phyloP scores from a whole-genome alignment of 192 early-diverging fungal species.

The Coemansia erecta region DNA sequence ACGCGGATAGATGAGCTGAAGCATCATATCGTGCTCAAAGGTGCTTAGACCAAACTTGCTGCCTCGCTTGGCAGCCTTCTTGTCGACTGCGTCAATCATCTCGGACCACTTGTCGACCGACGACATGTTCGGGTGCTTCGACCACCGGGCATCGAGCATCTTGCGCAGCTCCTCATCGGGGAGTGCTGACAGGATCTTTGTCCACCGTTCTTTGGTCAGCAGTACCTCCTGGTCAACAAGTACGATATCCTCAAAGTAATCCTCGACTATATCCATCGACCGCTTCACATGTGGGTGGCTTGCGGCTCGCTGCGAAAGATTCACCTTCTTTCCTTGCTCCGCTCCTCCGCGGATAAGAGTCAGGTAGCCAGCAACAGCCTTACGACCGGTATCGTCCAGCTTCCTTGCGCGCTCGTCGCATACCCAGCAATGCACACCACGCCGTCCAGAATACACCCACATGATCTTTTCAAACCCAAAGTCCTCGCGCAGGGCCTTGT shows the following conservation, averaged over 20 bases:
- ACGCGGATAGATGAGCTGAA: constrained; percentile 91
- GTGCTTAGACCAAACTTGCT: constrained; percentile 37
- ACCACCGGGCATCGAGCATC: constrained; percentile 40
- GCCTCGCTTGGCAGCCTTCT: constrained; percentile 29
- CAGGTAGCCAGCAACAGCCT: constrained; percentile 81
- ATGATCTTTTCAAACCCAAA: constrained; percentile 92
- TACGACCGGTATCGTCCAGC: constrained; percentile 73
- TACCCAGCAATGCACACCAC: constrained; percentile 99
- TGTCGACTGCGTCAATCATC: constrained; percentile 42
- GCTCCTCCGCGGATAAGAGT: constrained; percentile 79
- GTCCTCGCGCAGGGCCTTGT: constrained; percentile 78
- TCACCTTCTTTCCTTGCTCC: constrained; percentile 70
- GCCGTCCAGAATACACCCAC: constrained; percentile 95
- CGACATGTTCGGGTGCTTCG: constrained; percentile 28
- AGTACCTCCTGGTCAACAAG: constrained; percentile 76
- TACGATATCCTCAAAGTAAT: constrained; percentile 71
- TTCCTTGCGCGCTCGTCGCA: constrained; percentile 83
- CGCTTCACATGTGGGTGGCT: constrained; percentile 67
- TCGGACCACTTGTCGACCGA: constrained; percentile 53
- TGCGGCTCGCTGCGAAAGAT: constrained; percentile 47
- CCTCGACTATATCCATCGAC: constrained; percentile 60
- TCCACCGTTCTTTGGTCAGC: constrained; percentile 61
- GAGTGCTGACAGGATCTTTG: constrained; percentile 71
- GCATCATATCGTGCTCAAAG: constrained; percentile 70
- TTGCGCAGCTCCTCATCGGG: constrained; percentile 67